Percentiles rank a stretch among this genome's conserved stretches.
phyloP scores from a whole-genome alignment of 2,329 filamentous ascomycete species.

The Penicillium sp. region DNA sequence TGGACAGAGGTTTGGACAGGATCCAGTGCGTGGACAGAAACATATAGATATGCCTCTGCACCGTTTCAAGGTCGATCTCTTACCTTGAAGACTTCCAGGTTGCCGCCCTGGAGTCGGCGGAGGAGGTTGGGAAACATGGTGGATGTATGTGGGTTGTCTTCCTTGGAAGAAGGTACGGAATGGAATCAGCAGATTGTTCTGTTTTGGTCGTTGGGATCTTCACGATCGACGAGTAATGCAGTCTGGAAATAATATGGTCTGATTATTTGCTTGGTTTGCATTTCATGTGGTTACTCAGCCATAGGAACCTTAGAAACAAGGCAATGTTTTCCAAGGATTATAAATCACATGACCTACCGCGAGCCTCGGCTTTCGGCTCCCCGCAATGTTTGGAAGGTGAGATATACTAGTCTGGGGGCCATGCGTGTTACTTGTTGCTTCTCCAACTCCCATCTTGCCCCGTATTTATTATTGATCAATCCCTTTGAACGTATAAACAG shows the following conservation, averaged over 20 bases:
- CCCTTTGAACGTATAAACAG: not conserved
- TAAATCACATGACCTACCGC: slow-evolving; percentile 18
- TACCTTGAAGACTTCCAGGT: slow-evolving; percentile 95
- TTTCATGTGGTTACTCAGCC: slow-evolving; percentile 1
- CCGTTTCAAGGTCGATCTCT: slow-evolving; percentile 9
- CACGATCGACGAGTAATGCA: not conserved
- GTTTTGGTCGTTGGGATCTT: not conserved
- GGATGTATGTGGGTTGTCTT: not conserved
- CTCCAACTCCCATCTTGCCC: not conserved
- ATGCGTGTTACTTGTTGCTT: not conserved
- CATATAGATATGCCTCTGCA: not conserved
- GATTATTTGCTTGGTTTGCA: slow-evolving; percentile 2
- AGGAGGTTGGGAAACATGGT: slow-evolving; percentile 41
- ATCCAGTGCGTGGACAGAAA: not conserved
- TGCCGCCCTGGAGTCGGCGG: slow-evolving; percentile 71
- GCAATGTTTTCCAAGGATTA: not conserved
- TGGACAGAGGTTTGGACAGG: not conserved
- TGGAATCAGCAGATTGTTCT: not conserved
- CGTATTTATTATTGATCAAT: not conserved
- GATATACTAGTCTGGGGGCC: not conserved
- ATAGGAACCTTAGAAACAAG: not conserved
- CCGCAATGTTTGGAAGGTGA: slow-evolving; percentile 10
- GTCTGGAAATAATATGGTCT: not conserved
- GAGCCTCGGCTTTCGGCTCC: slow-evolving; percentile 23
- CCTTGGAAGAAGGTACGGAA: not conserved